Percentiles rank a stretch among this genome's conserved stretches.
These are phyloP conservation scores for Lagenidium sp. DNA, from an alignment of 352 stramenopile genomes.

Conservation along the genomic window DNA sequence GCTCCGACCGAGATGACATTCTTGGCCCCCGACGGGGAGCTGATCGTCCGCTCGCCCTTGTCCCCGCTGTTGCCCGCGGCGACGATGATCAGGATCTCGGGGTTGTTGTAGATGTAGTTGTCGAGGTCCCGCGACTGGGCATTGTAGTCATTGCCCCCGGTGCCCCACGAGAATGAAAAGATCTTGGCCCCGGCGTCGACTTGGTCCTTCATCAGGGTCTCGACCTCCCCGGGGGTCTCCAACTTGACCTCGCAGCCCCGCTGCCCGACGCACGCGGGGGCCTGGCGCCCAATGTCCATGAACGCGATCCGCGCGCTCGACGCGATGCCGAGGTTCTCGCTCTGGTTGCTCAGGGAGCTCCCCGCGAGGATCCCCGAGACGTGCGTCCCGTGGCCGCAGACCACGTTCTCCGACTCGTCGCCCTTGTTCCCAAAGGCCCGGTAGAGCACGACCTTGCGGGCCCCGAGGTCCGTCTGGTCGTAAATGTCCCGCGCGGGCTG, in stretches of 20 bases:
- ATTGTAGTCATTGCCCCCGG: slow-evolving; percentile 50
- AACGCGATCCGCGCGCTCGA: slow-evolving; percentile 78
- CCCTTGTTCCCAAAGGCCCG: slow-evolving; percentile 61
- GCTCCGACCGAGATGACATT: slow-evolving; percentile 79
- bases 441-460: slow-evolving; percentile 82
- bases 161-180: slow-evolving; percentile 69
- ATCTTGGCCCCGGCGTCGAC: slow-evolving; percentile 42
- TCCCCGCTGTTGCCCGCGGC: slow-evolving; percentile 79
- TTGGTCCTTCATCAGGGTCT: slow-evolving; percentile 47
- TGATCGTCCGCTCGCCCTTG: slow-evolving; percentile 44
- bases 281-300: slow-evolving; percentile 80
- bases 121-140: slow-evolving; percentile 48
- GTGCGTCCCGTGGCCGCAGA: slow-evolving; percentile 84
- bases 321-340: slow-evolving; percentile 56
- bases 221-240: slow-evolving; percentile 31
- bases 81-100: slow-evolving; percentile 68
- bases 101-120: slow-evolving; percentile 71
- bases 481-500: slow-evolving; percentile 45
- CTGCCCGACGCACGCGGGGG: slow-evolving; percentile 19
- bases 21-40: slow-evolving; percentile 65
- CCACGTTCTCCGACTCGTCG: slow-evolving; percentile 48
- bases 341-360: slow-evolving; percentile 28
- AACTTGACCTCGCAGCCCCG: slow-evolving; percentile 31
- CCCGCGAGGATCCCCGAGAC: slow-evolving; percentile 76
- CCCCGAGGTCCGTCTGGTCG: slow-evolving; percentile 34